Percentiles rank a stretch among this genome's conserved stretches.
Evolutionary conservation across 768 basidiomycete species (phyloP).

Genomic region (Russula compacta): DNA sequence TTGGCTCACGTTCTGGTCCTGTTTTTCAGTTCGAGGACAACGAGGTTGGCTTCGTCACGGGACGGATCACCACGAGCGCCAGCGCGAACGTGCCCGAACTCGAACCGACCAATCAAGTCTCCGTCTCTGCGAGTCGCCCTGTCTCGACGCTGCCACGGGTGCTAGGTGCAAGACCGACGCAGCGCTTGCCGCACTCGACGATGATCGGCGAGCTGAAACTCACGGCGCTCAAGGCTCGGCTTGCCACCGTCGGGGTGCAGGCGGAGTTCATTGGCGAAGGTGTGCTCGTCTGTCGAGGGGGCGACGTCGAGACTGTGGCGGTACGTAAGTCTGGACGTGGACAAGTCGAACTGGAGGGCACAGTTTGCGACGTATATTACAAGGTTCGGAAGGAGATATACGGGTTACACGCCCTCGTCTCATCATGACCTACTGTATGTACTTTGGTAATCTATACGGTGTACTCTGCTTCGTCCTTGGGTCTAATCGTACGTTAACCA

Average conservation of each 20-base stretch:
- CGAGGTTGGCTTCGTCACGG: slow-evolving; percentile 88
- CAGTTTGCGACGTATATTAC: slow-evolving; percentile 82
- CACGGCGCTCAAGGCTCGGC: slow-evolving; percentile 74
- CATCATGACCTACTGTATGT: slow-evolving; percentile 32
- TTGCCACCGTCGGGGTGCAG: slow-evolving; percentile 67
- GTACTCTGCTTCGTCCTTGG: background rate
- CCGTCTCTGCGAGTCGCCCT: background rate
- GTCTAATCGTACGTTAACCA: background rate
- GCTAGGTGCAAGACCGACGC: slow-evolving; percentile 58
- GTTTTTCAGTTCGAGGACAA: slow-evolving; percentile 85
- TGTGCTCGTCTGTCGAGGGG: slow-evolving; percentile 75
- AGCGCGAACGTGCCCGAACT: slow-evolving; percentile 86
- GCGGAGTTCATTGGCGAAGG: slow-evolving; percentile 98
- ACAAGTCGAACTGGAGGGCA: slow-evolving; percentile 83
- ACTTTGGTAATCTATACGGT: background rate
- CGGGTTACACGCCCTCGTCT: slow-evolving; percentile 80
- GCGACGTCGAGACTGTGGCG: slow-evolving; percentile 68
- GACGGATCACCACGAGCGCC: slow-evolving; percentile 75
- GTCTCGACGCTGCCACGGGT: slow-evolving; percentile 31
- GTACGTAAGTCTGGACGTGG: slow-evolving; percentile 84
- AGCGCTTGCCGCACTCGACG: slow-evolving; percentile 73
- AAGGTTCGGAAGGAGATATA: slow-evolving; percentile 85
- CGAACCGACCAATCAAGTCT: slow-evolving; percentile 44
- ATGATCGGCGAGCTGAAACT: slow-evolving; percentile 98
- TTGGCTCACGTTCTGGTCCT: background rate